Percentiles rank a stretch among this genome's conserved stretches.
These are phyloP conservation scores for Cytospora leucostoma DNA, from an alignment of 2,329 filamentous ascomycete species.

Conservation along the genomic window DNA sequence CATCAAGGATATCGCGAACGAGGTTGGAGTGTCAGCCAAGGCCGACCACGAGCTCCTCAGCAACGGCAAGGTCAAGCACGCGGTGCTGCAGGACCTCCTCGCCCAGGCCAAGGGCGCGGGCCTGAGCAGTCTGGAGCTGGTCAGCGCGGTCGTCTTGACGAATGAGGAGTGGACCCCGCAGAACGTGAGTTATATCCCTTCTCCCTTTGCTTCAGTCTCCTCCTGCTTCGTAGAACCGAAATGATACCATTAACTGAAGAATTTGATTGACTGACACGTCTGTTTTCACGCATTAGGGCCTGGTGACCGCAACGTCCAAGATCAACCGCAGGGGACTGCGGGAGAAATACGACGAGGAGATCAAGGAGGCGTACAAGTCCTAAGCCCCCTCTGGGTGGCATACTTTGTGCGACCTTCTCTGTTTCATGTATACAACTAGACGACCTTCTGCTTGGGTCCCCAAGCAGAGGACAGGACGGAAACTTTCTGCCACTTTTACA, in stretches of 20 bases:
- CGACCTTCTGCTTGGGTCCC: not conserved
- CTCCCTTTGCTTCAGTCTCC: too few species aligned
- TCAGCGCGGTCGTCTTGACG: conserved; percentile 74
- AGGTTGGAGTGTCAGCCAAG: conserved; percentile 53
- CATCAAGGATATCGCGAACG: conserved; percentile 60
- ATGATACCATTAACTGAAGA: too few species aligned
- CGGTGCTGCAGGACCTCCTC: conserved; percentile 69
- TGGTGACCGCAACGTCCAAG: conserved; percentile 64
- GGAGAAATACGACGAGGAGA: conserved; percentile 53
- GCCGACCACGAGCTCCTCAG: conserved; percentile 57
- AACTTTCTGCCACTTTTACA: not conserved
- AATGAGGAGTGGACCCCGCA: conserved; percentile 88
- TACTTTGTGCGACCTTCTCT: not conserved
- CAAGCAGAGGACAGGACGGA: not conserved
- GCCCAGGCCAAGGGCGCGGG: conserved; percentile 65
- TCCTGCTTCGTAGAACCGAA: too few species aligned
- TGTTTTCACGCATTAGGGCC: conserved; percentile 44
- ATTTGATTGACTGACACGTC: not conserved
- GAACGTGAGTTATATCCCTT: conserved; percentile 63
- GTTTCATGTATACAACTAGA: not conserved
- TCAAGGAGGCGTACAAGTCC: conserved; percentile 45
- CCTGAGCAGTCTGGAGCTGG: conserved; percentile 70
- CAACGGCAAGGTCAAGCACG: conserved; percentile 63
- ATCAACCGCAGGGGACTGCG: conserved; percentile 56
- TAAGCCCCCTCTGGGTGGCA: not conserved